Base-by-base conservation (phyloP, 2,329 filamentous ascomycete species). In the Monosporascus ibericus region DNA sequence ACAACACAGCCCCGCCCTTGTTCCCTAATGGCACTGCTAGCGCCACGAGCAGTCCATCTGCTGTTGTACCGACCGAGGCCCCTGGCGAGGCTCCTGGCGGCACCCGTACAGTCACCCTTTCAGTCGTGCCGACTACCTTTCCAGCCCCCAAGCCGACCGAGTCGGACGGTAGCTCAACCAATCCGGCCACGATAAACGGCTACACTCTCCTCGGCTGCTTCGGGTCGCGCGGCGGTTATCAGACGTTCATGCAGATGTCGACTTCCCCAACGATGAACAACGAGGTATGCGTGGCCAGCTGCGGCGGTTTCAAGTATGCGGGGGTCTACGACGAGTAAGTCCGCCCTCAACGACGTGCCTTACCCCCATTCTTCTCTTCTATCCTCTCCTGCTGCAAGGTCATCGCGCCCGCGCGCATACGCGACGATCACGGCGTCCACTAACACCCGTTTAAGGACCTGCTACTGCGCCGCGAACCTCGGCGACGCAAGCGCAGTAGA, bases 391-490 rank as follows among this genome's bases (percentile, higher is more conserved):
- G 22, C 39, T 2, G 4, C 18, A 14, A 14, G 17, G 18, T 11
- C 11, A 34, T 14, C 22, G 9, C 18, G 39, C 20, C 18, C 18
- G 18, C 5, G 9, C 17, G n/a, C 5, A 42, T 42, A 20, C 8
- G 22, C 17, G 18, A 14, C 11, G 17, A 18, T 42, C 8, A 20
- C 39, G 22, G 9, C 22, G 4, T 6, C 39, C 22, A 11, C 18
- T 20, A 42, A 42, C 39, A 24, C 18, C 39, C 40, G 9, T 1
- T 24, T 34, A 27, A 71, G 65, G 11, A 64, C 63, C 22, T 79
- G 76, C 59, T 77, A 75, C 63, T 80, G 77, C 52, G 74, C 75
- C 36, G 64, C 71, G 14, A 53, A 49, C 2, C 64, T 79, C 18
- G 72, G 64, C 5, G 66, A 69, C 44, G 72, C 75, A n/a, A 65